A percentile compares a stretch with the other conserved stretches of the same genome.
Evolutionary conservation across 768 basidiomycete species (phyloP).

Genomic region (Leccinum variicolor): DNA sequence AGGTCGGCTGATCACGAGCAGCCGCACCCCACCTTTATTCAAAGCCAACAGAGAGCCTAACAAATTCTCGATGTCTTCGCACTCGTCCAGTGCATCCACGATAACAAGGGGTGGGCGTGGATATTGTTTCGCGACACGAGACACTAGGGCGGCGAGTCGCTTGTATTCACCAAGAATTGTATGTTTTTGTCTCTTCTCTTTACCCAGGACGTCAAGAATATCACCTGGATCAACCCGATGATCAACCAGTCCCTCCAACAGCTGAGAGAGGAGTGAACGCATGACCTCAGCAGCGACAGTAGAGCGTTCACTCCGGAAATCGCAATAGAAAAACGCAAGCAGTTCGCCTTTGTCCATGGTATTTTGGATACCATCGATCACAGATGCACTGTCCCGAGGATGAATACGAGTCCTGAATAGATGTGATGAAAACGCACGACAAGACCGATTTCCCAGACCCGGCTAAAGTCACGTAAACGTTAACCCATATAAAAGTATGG

Average conservation of each 20-base stretch:
- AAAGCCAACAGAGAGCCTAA: neutral
- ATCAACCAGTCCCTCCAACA: neutral
- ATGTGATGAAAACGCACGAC: neutral
- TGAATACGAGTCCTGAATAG: neutral
- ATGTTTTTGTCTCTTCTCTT: neutral
- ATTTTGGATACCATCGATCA: neutral
- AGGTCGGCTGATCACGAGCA: slow-evolving; percentile 6
- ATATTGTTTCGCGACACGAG: neutral
- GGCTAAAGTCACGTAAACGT: neutral
- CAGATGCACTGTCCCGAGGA: neutral
- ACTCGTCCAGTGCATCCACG: slow-evolving; percentile 19
- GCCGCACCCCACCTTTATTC: neutral
- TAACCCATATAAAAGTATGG: neutral
- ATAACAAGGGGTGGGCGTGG: neutral
- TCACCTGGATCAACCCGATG: neutral
- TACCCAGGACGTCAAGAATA: neutral
- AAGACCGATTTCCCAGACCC: neutral
- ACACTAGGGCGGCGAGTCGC: neutral
- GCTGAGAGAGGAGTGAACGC: neutral
- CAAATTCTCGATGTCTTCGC: slow-evolving; percentile 5
- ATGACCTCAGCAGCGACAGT: neutral
- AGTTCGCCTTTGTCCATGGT: neutral
- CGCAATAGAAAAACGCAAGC: neutral
- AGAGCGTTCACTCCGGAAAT: neutral
- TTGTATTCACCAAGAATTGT: neutral